Evolutionary conservation across 805 yeast species (phyloP).

Genomic region (Metschnikowia matae): DNA sequence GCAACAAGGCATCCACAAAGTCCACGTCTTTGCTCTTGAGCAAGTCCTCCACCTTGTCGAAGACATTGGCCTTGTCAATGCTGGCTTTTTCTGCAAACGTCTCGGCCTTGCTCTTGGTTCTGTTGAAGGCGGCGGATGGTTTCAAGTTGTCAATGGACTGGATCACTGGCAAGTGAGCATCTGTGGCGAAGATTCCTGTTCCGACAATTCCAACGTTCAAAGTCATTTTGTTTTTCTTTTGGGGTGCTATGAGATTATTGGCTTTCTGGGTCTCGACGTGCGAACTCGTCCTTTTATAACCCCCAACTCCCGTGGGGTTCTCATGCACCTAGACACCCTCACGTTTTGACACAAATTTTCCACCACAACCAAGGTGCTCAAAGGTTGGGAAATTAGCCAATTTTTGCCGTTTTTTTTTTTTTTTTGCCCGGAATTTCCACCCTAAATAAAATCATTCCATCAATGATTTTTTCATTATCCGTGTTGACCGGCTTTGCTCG

Average conservation of each 20-base stretch:
- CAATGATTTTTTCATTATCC: too few species aligned
- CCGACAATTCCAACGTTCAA: slow-evolving; percentile 68
- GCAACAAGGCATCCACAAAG: slow-evolving; percentile 79
- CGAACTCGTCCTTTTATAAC: slow-evolving; percentile 2
- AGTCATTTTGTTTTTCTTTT: slow-evolving; percentile 12
- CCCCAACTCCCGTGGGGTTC: neutral
- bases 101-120: slow-evolving; percentile 82
- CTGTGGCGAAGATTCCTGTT: slow-evolving; percentile 86
- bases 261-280: neutral
- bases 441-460: too few species aligned
- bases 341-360: neutral
- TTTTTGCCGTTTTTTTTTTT: neutral
- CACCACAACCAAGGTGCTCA: neutral
- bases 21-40: slow-evolving; percentile 66
- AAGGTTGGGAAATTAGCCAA: too few species aligned
- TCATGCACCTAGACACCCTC: neutral
- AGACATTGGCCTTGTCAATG: slow-evolving; percentile 47
- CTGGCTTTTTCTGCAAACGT: slow-evolving; percentile 65
- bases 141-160: slow-evolving; percentile 48
- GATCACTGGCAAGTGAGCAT: slow-evolving; percentile 74
- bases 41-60: slow-evolving; percentile 59
- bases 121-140: slow-evolving; percentile 71
- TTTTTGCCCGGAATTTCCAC: too few species aligned
- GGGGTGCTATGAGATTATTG: neutral
- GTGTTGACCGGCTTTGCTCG: too few species aligned